Conservation (phyloP, 148 eudicot genomes). For the Vaccinium vitisidaea region DNA sequence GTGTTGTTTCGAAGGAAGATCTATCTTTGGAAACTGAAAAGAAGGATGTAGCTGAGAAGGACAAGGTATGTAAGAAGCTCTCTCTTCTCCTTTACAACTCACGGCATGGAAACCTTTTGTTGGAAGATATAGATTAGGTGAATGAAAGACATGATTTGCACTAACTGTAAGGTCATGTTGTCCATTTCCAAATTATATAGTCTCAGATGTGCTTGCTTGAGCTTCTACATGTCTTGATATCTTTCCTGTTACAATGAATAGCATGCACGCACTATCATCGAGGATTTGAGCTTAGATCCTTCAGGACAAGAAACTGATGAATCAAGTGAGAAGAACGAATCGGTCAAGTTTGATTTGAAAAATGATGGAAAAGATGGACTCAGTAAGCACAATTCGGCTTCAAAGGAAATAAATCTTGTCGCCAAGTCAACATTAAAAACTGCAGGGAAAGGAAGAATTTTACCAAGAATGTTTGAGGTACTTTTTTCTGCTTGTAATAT, state of each 20-base stretch:
- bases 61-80: background rate
- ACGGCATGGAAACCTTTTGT: background rate
- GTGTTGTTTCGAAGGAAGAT: background rate
- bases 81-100: conserved; percentile 1
- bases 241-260: background rate
- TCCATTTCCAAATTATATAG: background rate
- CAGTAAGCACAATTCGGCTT: conserved; percentile 14
- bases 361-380: conserved; percentile 18
- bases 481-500: background rate
- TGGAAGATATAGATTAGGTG: conserved; percentile 2
- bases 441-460: background rate
- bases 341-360: conserved; percentile 15
- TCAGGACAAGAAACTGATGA: conserved; percentile 20
- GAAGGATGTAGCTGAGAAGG: background rate
- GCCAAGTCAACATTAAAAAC: conserved; percentile 15
- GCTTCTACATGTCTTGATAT: conserved; percentile 10
- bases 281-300: conserved; percentile 37
- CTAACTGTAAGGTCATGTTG: conserved; percentile 4
- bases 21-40: background rate
- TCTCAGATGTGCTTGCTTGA: background rate
- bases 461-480: conserved; percentile 1
- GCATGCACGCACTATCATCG: conserved; percentile 13
- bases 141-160: background rate
- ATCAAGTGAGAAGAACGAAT: conserved; percentile 13
- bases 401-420: conserved; percentile 17